phyloP scores from a whole-genome alignment of 306 rosid genomes.

The Mucuna pruriens region DNA sequence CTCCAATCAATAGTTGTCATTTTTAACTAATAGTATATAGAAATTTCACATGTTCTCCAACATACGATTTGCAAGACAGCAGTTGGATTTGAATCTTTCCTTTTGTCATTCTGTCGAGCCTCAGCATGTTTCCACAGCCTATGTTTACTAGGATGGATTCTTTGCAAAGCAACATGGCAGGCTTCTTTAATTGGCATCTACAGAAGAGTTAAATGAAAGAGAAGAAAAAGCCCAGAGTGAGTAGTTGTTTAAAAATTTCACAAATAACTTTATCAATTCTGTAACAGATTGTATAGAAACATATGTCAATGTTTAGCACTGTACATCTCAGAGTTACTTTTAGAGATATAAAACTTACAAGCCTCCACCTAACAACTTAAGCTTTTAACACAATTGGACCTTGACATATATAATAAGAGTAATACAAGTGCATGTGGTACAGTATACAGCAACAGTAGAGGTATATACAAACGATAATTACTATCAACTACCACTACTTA shows the following conservation, averaged over 20 bases:
- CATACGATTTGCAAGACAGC: constrained; percentile 96
- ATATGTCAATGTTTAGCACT: background rate
- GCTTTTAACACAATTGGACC: background rate
- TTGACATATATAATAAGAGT: background rate
- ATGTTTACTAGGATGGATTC: constrained; percentile 78
- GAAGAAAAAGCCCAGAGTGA: constrained; percentile 16
- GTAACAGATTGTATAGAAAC: constrained; percentile 4
- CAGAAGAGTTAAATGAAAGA: constrained; percentile 26
- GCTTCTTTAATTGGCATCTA: constrained; percentile 99
- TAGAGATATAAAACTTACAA: constrained; percentile 9
- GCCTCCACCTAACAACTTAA: background rate
- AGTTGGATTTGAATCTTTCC: constrained; percentile 55
- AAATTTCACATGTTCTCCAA: constrained; percentile 21
- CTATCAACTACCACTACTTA: background rate
- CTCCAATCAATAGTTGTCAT: constrained; percentile 13
- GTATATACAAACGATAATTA: background rate
- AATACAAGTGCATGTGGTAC: background rate
- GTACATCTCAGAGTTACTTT: background rate
- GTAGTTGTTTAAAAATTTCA: constrained; percentile 10
- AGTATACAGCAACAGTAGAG: background rate
- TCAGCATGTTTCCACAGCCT: constrained; percentile 94
- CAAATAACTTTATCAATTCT: background rate
- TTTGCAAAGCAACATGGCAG: constrained; percentile 92
- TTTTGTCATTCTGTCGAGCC: constrained; percentile 81
- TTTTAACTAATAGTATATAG: constrained; percentile 19